Evolutionary conservation across 768 basidiomycete species (phyloP).

Genomic region (Macrolepiota dolichaula): DNA sequence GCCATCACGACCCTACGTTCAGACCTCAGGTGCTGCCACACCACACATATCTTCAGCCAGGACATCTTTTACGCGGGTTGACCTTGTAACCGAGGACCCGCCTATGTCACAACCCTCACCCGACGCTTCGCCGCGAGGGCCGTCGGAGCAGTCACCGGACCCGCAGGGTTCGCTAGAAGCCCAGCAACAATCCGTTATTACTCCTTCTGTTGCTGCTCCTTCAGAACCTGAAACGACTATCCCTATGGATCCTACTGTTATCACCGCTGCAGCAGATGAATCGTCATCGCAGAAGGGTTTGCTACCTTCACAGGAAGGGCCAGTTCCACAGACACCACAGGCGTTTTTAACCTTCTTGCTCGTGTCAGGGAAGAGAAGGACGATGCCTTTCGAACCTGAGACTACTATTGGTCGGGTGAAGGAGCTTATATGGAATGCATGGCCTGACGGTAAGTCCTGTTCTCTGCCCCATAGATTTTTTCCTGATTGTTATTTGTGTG

Average conservation of each 20-base stretch:
- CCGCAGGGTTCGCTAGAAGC: neutral
- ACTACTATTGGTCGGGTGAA: constrained; percentile 76
- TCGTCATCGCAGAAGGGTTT: constrained; percentile 10
- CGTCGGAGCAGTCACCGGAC: neutral
- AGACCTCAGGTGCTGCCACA: neutral
- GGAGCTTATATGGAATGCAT: constrained; percentile 81
- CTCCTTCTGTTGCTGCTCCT: neutral
- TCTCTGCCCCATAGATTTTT: neutral
- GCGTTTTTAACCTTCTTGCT: constrained; percentile 69
- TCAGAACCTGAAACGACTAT: constrained; percentile 8
- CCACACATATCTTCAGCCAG: constrained; percentile 29
- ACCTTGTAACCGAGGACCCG: constrained; percentile 27
- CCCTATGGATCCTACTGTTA: constrained; percentile 19
- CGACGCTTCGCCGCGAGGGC: neutral
- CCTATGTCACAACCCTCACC: constrained; percentile 18
- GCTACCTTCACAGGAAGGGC: constrained; percentile 14
- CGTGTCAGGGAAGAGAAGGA: constrained; percentile 62
- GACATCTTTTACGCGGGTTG: constrained; percentile 53
- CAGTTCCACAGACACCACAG: constrained; percentile 59
- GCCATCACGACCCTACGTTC: constrained; percentile 3
- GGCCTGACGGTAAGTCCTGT: constrained; percentile 60
- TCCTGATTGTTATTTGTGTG: neutral
- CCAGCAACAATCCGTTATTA: neutral
- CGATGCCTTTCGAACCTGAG: constrained; percentile 73
- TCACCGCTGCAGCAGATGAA: constrained; percentile 12